Conservation (phyloP, 371 early-diverging fungal genomes). For the Mycotypha africana region DNA sequence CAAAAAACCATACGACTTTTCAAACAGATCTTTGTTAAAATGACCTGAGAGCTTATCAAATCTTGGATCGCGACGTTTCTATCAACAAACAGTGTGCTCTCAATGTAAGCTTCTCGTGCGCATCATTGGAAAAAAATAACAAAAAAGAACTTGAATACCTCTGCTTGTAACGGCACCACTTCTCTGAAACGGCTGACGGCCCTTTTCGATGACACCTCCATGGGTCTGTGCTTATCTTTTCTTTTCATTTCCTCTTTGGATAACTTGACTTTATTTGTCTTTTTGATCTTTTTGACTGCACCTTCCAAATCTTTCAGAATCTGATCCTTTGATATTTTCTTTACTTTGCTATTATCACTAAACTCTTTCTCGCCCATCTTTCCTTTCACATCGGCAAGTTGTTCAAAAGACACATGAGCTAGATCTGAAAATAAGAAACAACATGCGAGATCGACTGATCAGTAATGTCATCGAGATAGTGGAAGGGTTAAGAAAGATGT, state of each 20-base stretch:
- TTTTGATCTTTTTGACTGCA: constrained; percentile 30
- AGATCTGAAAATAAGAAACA: constrained; percentile 37
- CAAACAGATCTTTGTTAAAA: constrained; percentile 80
- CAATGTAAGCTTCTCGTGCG: too few relatives aligned
- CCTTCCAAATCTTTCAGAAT: constrained; percentile 35
- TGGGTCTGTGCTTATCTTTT: constrained; percentile 58
- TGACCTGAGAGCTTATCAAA: constrained; percentile 84
- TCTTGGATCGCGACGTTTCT: constrained; percentile 82
- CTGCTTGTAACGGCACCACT: constrained; percentile 60
- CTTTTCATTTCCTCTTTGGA: constrained; percentile 46
- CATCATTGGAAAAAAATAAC: background rate
- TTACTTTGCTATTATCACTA: constrained; percentile 12
- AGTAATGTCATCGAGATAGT: too few relatives aligned
- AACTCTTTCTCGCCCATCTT: constrained; percentile 43
- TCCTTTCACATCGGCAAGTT: constrained; percentile 68
- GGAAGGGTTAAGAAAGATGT: constrained; percentile 1
- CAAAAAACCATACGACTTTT: constrained; percentile 80
- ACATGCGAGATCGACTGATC: background rate
- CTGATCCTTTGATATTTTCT: constrained; percentile 23
- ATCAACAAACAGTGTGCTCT: too few relatives aligned
- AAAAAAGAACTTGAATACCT: too few relatives aligned
- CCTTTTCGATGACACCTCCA: constrained; percentile 76
- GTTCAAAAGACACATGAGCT: constrained; percentile 77
- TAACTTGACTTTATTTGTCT: constrained; percentile 28
- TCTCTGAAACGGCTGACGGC: constrained; percentile 75